phyloP scores from a whole-genome alignment of 331 rosid species.

The Quercus lobata region DNA sequence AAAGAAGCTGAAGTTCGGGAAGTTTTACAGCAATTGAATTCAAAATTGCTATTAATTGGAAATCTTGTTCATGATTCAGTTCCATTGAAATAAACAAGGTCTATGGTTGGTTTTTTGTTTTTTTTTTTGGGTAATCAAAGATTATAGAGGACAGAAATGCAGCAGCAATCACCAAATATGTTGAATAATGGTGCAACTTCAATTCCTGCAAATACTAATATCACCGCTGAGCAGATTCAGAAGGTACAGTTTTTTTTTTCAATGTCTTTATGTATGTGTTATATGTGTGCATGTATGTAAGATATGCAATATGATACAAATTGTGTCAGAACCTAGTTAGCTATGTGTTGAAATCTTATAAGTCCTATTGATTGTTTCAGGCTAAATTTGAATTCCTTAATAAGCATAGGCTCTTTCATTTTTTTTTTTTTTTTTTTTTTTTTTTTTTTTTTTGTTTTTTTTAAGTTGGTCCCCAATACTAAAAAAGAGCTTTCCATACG shows the following conservation, averaged over 20 bases:
- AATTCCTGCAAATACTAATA: conserved; percentile 8
- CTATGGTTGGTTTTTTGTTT: conserved; percentile 21
- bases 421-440: too few species aligned
- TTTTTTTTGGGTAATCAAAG: background rate
- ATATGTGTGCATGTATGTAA: conserved; percentile 6
- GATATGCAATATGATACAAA: background rate
- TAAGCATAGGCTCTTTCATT: background rate
- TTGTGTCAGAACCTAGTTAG: background rate
- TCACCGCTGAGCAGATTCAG: conserved; percentile 50
- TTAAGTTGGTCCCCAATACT: background rate
- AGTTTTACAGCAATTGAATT: too few species aligned
- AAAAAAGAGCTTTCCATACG: background rate
- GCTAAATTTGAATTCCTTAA: background rate
- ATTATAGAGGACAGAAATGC: background rate
- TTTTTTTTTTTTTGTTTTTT: too few species aligned
- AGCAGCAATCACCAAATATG: conserved; percentile 20
- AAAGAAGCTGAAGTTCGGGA: too few species aligned
- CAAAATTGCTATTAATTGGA: too few species aligned
- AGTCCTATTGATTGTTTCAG: background rate
- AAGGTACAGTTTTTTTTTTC: conserved; percentile 23
- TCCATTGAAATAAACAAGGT: conserved; percentile 17
- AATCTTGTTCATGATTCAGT: too few species aligned
- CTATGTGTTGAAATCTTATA: background rate
- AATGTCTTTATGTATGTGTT: background rate
- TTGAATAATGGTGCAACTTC: conserved; percentile 33